A percentile compares a stretch with the other conserved stretches of the same genome.
phyloP scores from a whole-genome alignment of 2,329 filamentous ascomycete genomes.

The Arachnomyces sp. region DNA sequence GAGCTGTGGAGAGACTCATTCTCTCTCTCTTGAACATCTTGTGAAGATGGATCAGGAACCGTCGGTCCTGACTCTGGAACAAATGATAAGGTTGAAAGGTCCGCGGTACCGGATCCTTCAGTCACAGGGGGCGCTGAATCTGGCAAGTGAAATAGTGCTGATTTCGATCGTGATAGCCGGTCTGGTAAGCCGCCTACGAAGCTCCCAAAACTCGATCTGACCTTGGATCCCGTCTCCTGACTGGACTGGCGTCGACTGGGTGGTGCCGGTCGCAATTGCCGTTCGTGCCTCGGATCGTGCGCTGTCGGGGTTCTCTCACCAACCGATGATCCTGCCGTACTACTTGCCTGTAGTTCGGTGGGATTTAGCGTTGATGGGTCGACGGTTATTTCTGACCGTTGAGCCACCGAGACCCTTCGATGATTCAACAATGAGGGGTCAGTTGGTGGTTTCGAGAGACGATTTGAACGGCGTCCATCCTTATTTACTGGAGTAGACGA shows the following conservation, averaged over 20 bases:
- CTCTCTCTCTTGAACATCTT: too few relatives aligned
- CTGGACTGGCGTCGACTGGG: not conserved
- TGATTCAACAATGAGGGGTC: slow-evolving; percentile 15
- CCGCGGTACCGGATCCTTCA: too few relatives aligned
- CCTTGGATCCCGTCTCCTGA: not conserved
- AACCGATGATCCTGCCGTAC: too few relatives aligned
- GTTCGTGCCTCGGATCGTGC: too few relatives aligned
- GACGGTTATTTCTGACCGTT: slow-evolving; percentile 4
- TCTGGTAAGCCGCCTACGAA: slow-evolving; percentile 3
- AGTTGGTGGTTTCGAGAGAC: slow-evolving; percentile 30
- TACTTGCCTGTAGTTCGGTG: slow-evolving; percentile 11
- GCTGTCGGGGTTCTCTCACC: too few relatives aligned
- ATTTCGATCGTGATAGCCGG: slow-evolving; percentile 4
- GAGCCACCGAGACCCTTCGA: slow-evolving; percentile 11
- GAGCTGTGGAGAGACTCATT: too few relatives aligned
- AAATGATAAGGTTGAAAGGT: too few relatives aligned
- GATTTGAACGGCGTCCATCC: slow-evolving; percentile 27
- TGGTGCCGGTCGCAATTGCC: too few relatives aligned
- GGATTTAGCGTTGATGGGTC: slow-evolving; percentile 7
- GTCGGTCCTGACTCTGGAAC: too few relatives aligned
- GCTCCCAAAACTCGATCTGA: slow-evolving; percentile 2
- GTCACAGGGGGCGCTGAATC: too few relatives aligned
- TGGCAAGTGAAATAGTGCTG: not conserved
- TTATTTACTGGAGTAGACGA: slow-evolving; percentile 26
- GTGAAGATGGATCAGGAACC: too few relatives aligned